A percentile compares a stretch with the other conserved stretches of the same genome.
Conservation (phyloP, 495 filamentous ascomycete species). For the Neurospora sp. region DNA sequence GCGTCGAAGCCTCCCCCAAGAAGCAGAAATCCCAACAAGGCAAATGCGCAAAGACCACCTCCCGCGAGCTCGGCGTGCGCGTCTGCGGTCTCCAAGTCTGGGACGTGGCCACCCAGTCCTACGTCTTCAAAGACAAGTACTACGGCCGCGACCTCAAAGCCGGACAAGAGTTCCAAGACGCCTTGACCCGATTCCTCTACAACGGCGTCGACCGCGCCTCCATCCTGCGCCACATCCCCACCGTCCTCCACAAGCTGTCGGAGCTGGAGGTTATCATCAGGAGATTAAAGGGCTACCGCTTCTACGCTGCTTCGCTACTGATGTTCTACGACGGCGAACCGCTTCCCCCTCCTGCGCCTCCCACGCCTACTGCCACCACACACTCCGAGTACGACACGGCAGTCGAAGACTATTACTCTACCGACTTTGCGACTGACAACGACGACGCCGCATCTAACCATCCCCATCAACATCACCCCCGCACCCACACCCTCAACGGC, state of each 20-base stretch:
- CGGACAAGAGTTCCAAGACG: conserved; percentile 82
- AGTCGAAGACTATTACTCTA: conserved; percentile 34
- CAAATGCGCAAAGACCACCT: conserved; percentile 89
- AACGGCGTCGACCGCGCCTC: conserved; percentile 75
- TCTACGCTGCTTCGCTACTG: conserved; percentile 89
- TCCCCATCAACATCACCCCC: too few relatives aligned
- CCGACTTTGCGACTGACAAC: conserved; percentile 40
- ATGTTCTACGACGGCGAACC: conserved; percentile 84
- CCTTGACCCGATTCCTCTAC: conserved; percentile 80
- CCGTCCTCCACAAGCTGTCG: conserved; percentile 72
- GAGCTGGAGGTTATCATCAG: conserved; percentile 75
- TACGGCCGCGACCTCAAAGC: conserved; percentile 84
- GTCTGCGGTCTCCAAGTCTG: conserved; percentile 95
- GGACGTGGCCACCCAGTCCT: conserved; percentile 74
- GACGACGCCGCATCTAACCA: conserved; percentile 21
- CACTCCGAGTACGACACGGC: conserved; percentile 38
- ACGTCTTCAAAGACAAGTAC: conserved; percentile 94
- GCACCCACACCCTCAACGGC: neutral
- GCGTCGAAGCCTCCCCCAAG: conserved; percentile 83
- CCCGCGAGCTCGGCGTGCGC: conserved; percentile 80
- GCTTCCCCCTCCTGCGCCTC: conserved; percentile 13
- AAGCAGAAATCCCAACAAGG: conserved; percentile 87
- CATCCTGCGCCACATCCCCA: conserved; percentile 74
- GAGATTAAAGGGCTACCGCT: conserved; percentile 72
- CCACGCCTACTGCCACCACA: conserved; percentile 7